Conservation (phyloP, 2,329 filamentous ascomycete genomes). For the Xylaria hypoxylon region DNA sequence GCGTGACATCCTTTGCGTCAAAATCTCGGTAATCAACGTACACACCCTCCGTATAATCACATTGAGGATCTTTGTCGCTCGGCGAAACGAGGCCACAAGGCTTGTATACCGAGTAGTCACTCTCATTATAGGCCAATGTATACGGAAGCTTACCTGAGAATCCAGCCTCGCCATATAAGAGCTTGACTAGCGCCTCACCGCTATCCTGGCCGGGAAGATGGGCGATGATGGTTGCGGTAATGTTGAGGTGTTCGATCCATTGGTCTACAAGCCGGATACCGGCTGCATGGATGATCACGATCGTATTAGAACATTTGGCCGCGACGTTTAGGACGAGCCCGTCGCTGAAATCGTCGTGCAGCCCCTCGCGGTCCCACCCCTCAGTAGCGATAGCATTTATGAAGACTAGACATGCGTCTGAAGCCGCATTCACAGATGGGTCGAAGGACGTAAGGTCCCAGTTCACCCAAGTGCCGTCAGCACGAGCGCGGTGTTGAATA, state of each 20-base stretch:
- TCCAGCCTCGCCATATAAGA: conserved; percentile 68
- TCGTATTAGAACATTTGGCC: conserved; percentile 68
- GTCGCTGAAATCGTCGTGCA: conserved; percentile 77
- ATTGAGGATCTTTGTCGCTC: conserved; percentile 66
- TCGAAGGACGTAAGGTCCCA: conserved; percentile 64
- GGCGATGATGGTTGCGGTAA: conserved; percentile 72
- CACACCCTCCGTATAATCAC: conserved; percentile 68
- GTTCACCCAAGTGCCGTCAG: conserved; percentile 68
- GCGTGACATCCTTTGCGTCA: conserved; percentile 58
- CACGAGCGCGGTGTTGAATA: conserved; percentile 64
- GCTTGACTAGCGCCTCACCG: conserved; percentile 65
- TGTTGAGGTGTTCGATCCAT: conserved; percentile 73
- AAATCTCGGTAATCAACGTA: conserved; percentile 68
- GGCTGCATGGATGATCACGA: conserved; percentile 73
- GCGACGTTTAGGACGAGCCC: conserved; percentile 69
- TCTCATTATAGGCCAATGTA: conserved; percentile 66
- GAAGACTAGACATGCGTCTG: conserved; percentile 74
- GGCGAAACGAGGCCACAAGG: conserved; percentile 57
- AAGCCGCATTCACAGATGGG: conserved; percentile 59
- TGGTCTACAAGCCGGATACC: conserved; percentile 71
- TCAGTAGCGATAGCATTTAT: conserved; percentile 81
- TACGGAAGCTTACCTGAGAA: conserved; percentile 72
- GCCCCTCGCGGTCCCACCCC: conserved; percentile 73
- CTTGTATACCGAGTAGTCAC: conserved; percentile 64
- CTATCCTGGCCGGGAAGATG: conserved; percentile 75